These are phyloP conservation scores for Protea cynaroides DNA, from an alignment of 164 flowering plant genomes.

Conservation along the genomic window DNA sequence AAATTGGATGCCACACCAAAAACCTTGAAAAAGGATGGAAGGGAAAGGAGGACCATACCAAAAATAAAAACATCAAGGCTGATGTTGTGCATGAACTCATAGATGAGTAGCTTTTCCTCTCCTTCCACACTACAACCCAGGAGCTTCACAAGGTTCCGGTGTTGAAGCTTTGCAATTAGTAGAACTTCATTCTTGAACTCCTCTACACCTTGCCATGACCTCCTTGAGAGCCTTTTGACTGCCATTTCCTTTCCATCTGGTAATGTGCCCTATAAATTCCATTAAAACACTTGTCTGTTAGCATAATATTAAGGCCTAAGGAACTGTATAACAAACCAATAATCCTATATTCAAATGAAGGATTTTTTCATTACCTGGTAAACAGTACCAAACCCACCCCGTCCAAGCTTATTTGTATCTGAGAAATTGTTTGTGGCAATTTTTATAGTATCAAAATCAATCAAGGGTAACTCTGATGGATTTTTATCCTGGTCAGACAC, in stretches of 20 bases:
- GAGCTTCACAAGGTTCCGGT: too few relatives aligned
- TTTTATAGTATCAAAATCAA: slow-evolving; percentile 14
- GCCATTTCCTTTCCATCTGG: slow-evolving; percentile 19
- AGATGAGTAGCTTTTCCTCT: slow-evolving; percentile 10
- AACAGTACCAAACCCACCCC: slow-evolving; percentile 31
- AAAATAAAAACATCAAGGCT: slow-evolving; percentile 26
- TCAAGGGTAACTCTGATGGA: slow-evolving; percentile 14
- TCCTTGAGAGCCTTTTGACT: slow-evolving; percentile 22
- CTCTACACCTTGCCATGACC: slow-evolving; percentile 21
- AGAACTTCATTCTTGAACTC: slow-evolving; percentile 17
- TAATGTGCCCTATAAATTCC: slow-evolving; percentile 11
- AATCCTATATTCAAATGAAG: not conserved
- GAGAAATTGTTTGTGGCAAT: slow-evolving; percentile 24
- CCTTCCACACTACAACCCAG: too few relatives aligned
- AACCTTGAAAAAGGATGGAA: too few relatives aligned
- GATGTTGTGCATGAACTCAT: slow-evolving; percentile 26
- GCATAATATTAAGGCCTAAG: too few relatives aligned
- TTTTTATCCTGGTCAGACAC: too few relatives aligned
- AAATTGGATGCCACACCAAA: too few relatives aligned
- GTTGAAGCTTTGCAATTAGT: too few relatives aligned
- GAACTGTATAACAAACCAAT: not conserved
- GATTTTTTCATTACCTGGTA: slow-evolving; percentile 17
- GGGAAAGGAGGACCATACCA: slow-evolving; percentile 8
- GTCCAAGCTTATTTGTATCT: slow-evolving; percentile 26
- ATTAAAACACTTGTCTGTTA: too few relatives aligned